Evolutionary conservation across 345 rosid species (phyloP).

Genomic region (Lepidium africanum): DNA sequence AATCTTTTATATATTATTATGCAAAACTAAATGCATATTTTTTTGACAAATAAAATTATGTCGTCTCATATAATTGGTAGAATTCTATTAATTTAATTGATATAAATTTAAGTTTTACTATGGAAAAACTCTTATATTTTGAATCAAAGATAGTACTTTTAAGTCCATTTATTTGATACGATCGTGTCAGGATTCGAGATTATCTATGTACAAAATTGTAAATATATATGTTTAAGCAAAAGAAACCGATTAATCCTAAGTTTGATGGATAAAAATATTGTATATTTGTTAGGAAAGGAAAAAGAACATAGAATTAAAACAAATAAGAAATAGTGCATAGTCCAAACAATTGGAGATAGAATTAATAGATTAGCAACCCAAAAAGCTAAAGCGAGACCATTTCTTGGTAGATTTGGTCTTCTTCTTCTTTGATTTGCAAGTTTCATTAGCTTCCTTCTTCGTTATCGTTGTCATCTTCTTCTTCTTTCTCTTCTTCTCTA

Average conservation of each 20-base stretch:
- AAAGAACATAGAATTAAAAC: neutral
- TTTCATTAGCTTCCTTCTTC: slow-evolving; percentile 20
- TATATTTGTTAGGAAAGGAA: neutral
- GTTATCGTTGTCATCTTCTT: neutral
- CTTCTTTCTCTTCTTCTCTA: slow-evolving; percentile 3
- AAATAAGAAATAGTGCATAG: neutral
- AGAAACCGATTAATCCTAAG: neutral
- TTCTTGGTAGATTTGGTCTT: slow-evolving; percentile 29
- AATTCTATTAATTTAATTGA: too few species aligned
- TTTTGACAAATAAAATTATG: too few species aligned
- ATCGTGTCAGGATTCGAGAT: neutral
- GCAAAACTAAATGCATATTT: too few species aligned
- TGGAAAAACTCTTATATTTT: too few species aligned
- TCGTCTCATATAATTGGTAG: too few species aligned
- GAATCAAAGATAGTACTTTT: too few species aligned
- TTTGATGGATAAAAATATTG: neutral
- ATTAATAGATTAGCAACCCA: slow-evolving; percentile 37
- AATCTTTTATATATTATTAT: too few species aligned
- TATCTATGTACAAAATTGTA: neutral
- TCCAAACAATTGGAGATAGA: neutral
- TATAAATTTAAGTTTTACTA: too few species aligned
- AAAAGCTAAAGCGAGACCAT: slow-evolving; percentile 38
- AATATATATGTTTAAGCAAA: neutral
- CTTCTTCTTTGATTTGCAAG: slow-evolving; percentile 27
- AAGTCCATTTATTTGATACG: too few species aligned